Conservation (phyloP, 805 yeast species). For the Cyberlindnera mrakii region DNA sequence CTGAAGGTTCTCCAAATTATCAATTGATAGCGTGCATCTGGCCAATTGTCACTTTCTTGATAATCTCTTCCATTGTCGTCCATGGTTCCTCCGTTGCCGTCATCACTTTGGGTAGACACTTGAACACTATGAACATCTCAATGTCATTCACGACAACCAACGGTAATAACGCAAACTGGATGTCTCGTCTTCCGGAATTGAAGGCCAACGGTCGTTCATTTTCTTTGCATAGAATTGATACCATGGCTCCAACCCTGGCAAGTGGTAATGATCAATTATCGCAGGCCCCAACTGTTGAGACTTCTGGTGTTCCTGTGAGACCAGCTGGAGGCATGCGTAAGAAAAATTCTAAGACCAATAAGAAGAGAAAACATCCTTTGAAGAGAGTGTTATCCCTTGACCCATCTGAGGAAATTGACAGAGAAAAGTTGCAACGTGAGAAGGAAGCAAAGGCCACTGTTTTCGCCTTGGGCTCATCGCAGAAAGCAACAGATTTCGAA, state of each 20-base stretch:
- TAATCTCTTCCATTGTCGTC: constrained; percentile 75
- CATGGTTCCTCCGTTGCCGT: constrained; percentile 91
- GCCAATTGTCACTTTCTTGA: constrained; percentile 80
- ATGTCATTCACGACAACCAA: constrained; percentile 79
- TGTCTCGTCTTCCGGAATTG: constrained; percentile 75
- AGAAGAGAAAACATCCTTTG: constrained; percentile 28
- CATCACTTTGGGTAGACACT: constrained; percentile 55
- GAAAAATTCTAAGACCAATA: constrained; percentile 30
- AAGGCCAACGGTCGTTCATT: constrained; percentile 57
- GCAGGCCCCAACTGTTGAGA: constrained; percentile 43
- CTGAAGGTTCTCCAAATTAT: constrained; percentile 11
- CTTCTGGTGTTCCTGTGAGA: constrained; percentile 56
- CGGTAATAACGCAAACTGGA: constrained; percentile 62
- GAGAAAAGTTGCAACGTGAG: constrained; percentile 34
- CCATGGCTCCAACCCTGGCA: constrained; percentile 35
- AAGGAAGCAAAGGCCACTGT: constrained; percentile 38
- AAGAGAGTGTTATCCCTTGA: constrained; percentile 16
- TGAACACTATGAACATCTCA: constrained; percentile 72
- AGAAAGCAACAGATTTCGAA: constrained; percentile 11
- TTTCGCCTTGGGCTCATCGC: constrained; percentile 30
- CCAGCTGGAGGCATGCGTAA: constrained; percentile 74
- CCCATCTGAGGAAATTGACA: constrained; percentile 17
- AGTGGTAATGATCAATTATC: constrained; percentile 21
- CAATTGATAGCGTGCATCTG: constrained; percentile 45
- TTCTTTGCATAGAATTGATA: constrained; percentile 79